A percentile compares a stretch with the other conserved stretches of the same genome.
Conservation (phyloP, 441 rosid genomes). For the Bruguiera hainesii region DNA sequence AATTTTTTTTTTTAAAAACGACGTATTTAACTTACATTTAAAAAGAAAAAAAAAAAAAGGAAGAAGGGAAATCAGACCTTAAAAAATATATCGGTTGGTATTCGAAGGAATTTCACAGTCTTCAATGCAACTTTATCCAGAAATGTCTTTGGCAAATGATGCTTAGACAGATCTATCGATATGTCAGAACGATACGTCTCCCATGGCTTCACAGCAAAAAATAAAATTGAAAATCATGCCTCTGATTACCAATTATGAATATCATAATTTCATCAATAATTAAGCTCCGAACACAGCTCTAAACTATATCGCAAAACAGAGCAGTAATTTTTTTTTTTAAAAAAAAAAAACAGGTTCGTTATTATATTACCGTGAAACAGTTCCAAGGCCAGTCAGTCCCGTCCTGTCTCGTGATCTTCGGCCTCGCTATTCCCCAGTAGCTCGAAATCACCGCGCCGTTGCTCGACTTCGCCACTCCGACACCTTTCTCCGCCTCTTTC, state of each 20-base stretch:
- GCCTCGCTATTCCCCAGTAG: conserved; percentile 76
- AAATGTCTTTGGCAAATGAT: conserved; percentile 54
- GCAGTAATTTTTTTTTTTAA: too few relatives aligned
- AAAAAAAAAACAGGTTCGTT: not conserved
- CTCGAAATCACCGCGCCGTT: conserved; percentile 21
- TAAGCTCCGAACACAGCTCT: too few relatives aligned
- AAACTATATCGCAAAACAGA: too few relatives aligned
- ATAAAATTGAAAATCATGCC: not conserved
- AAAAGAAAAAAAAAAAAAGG: too few relatives aligned
- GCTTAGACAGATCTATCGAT: conserved; percentile 70
- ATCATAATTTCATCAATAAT: not conserved
- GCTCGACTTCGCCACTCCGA: conserved; percentile 5
- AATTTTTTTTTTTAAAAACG: too few relatives aligned
- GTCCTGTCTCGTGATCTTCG: conserved; percentile 54
- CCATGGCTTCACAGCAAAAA: conserved; percentile 57
- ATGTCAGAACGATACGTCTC: conserved; percentile 50
- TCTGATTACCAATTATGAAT: not conserved
- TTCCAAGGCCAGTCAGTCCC: conserved; percentile 80
- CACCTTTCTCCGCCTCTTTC: too few relatives aligned
- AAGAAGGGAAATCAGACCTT: conserved; percentile 30
- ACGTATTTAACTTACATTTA: too few relatives aligned
- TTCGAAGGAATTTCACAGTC: conserved; percentile 58
- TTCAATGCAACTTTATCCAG: conserved; percentile 59
- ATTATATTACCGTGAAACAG: conserved; percentile 60
- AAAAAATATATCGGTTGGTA: conserved; percentile 70